Percentiles rank a stretch among this genome's conserved stretches.
These are phyloP conservation scores for Neurospora sp. DNA, from an alignment of 495 filamentous ascomycete species.

Conservation along the genomic window DNA sequence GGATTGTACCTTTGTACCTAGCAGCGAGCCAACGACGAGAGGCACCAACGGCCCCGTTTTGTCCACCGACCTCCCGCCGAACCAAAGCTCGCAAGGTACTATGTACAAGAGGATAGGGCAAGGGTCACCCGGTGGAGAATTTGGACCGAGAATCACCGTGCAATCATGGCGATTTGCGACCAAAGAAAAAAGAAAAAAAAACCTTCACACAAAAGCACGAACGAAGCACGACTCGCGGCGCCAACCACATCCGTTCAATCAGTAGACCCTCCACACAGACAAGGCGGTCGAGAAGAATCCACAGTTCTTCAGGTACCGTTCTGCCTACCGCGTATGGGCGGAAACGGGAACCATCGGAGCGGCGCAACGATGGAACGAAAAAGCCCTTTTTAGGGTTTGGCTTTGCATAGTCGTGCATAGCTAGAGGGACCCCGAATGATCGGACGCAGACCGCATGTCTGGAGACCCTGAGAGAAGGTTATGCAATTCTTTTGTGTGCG, in stretches of 20 bases:
- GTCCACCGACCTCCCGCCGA: background rate
- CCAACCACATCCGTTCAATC: background rate
- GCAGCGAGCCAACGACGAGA: background rate
- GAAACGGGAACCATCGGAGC: background rate
- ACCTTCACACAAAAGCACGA: background rate
- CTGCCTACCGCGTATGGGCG: background rate
- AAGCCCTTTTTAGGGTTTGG: background rate
- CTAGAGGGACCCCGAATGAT: background rate
- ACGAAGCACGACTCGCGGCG: conserved; percentile 6
- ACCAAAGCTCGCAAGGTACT: background rate
- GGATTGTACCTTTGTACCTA: background rate
- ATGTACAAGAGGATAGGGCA: background rate
- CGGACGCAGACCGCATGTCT: background rate
- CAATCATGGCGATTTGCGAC: background rate
- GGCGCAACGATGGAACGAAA: background rate
- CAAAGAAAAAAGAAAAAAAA: background rate
- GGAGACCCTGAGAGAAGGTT: background rate
- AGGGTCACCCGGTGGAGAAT: background rate
- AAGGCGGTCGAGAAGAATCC: background rate
- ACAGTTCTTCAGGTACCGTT: background rate
- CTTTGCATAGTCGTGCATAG: background rate
- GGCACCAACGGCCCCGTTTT: background rate
- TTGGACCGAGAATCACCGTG: background rate
- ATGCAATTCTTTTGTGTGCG: background rate
- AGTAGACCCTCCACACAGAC: background rate